Conservation (phyloP, 2,329 filamentous ascomycete genomes). For the Fusarium abutilonis region DNA sequence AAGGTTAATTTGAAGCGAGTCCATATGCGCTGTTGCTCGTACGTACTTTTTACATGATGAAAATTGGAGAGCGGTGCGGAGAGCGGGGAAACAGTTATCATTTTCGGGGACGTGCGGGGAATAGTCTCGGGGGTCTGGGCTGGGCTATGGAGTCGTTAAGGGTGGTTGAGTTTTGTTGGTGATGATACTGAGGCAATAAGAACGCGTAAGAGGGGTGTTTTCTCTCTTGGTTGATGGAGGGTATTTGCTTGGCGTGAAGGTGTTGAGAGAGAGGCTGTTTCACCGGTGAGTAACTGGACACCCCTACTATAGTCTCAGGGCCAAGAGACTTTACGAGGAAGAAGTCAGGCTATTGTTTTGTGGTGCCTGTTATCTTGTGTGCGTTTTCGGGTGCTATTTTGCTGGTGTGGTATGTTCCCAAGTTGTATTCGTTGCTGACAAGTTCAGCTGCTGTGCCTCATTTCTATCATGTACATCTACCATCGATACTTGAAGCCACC, state of each 20-base stretch:
- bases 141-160: not conserved
- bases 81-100: conserved; percentile 17
- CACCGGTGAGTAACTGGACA: too few relatives aligned
- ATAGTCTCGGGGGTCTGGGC: conserved; percentile 2
- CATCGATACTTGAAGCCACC: not conserved
- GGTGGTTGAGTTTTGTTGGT: too few relatives aligned
- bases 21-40: conserved; percentile 30
- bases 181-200: too few relatives aligned
- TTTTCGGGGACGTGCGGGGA: conserved; percentile 36
- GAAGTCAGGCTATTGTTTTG: too few relatives aligned
- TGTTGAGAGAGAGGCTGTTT: too few relatives aligned
- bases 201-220: too few relatives aligned
- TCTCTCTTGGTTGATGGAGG: too few relatives aligned
- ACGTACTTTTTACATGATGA: conserved; percentile 42
- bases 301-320: too few relatives aligned
- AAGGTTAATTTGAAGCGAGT: conserved; percentile 27
- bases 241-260: too few relatives aligned
- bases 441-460: not conserved
- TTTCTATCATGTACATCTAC: not conserved
- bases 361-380: too few relatives aligned
- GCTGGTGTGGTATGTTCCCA: not conserved
- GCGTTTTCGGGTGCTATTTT: too few relatives aligned
- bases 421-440: not conserved
- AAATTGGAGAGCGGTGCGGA: conserved; percentile 40
- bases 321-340: too few relatives aligned